Percentiles rank a stretch among this genome's conserved stretches.
Evolutionary conservation across 192 early-diverging fungal species (phyloP).

Genomic region (Podila clonocystis): DNA sequence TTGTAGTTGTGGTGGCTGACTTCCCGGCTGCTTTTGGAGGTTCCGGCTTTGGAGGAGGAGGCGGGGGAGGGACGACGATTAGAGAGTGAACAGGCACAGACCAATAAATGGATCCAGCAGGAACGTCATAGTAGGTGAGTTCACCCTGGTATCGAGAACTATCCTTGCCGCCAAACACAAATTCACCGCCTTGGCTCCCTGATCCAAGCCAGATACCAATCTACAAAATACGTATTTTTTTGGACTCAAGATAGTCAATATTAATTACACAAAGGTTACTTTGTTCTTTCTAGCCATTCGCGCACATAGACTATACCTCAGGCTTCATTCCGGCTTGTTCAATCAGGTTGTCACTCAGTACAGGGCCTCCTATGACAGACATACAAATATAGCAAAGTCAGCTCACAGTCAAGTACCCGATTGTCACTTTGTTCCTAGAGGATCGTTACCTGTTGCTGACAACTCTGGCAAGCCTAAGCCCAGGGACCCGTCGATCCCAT

Average conservation of each 20-base stretch:
- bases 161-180: constrained; percentile 25
- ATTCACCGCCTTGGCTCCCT: constrained; percentile 12
- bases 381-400: background rate
- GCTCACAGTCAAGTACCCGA: background rate
- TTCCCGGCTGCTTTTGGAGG: background rate
- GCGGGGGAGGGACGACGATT: background rate
- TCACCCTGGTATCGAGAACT: background rate
- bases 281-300: too few relatives aligned
- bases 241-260: background rate
- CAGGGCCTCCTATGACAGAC: background rate
- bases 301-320: constrained; percentile 2
- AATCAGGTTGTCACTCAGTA: constrained; percentile 13
- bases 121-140: constrained; percentile 8
- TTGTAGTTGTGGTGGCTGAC: background rate
- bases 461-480: constrained; percentile 51
- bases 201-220: constrained; percentile 32
- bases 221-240: background rate
- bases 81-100: constrained; percentile 17
- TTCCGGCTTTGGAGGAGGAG: background rate
- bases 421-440: background rate
- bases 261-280: background rate
- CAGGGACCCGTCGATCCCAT: constrained; percentile 66
- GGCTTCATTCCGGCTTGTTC: constrained; percentile 2
- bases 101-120: constrained; percentile 14
- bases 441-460: background rate